Evolutionary conservation across 2,329 filamentous ascomycete species (phyloP).

Genomic region (Ophiostoma novo-ulmi): DNA sequence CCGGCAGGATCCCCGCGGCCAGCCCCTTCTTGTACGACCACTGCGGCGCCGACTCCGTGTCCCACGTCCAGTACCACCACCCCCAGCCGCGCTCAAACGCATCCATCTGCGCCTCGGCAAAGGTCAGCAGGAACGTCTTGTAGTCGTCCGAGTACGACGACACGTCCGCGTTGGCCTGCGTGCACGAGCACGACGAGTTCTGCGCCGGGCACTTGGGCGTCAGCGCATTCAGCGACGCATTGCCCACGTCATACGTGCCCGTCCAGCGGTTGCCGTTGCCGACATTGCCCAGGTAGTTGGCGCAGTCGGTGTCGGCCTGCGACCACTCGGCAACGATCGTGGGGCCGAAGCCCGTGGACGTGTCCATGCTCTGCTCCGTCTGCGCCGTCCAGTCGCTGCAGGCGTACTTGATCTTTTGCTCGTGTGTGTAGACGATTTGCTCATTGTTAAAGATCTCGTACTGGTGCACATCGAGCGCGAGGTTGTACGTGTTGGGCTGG

Average conservation of each 20-base stretch:
- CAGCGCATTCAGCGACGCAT: slow-evolving; percentile 55
- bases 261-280: slow-evolving; percentile 86
- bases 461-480: slow-evolving; percentile 95
- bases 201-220: slow-evolving; percentile 69
- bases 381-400: slow-evolving; percentile 84
- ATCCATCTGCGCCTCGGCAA: slow-evolving; percentile 93
- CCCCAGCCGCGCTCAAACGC: slow-evolving; percentile 91
- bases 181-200: slow-evolving; percentile 65
- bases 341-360: slow-evolving; percentile 75
- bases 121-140: slow-evolving; percentile 79
- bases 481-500: slow-evolving; percentile 62
- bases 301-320: slow-evolving; percentile 95
- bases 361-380: slow-evolving; percentile 66
- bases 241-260: slow-evolving; percentile 71
- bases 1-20: slow-evolving; percentile 71
- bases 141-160: slow-evolving; percentile 64
- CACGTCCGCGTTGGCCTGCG: slow-evolving; percentile 68
- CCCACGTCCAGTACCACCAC: slow-evolving; percentile 99
- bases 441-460: slow-evolving; percentile 96
- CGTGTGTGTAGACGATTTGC: slow-evolving; percentile 76
- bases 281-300: slow-evolving; percentile 80
- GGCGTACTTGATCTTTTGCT: slow-evolving; percentile 78
- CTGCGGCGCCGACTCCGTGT: slow-evolving; percentile 66
- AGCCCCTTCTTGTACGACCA: slow-evolving; percentile 89
- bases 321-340: slow-evolving; percentile 97